Conservation (phyloP, 2,329 filamentous ascomycete species). For the Botrytis byssoidea region DNA sequence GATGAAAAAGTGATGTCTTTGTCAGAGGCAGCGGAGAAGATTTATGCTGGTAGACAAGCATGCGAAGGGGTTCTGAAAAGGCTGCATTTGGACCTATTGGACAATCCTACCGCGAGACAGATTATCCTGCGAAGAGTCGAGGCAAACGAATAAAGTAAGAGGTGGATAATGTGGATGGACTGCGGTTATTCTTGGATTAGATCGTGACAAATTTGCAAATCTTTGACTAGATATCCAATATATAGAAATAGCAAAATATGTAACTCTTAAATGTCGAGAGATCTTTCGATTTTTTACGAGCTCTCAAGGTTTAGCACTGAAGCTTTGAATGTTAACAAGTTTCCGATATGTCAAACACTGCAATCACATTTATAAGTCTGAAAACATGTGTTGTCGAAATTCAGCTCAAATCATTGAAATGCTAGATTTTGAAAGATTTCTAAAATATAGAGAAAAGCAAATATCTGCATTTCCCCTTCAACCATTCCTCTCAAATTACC, state of each 20-base stretch:
- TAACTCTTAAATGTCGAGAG: background rate
- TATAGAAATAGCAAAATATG: background rate
- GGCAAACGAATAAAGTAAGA: slow-evolving; percentile 31
- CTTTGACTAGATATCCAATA: background rate
- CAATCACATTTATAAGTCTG: background rate
- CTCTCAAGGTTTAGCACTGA: background rate
- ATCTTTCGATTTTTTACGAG: background rate
- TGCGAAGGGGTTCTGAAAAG: slow-evolving; percentile 60
- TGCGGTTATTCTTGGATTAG: background rate
- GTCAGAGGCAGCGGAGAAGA: slow-evolving; percentile 52
- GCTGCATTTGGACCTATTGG: slow-evolving; percentile 59
- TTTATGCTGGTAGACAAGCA: slow-evolving; percentile 57
- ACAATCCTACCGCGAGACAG: slow-evolving; percentile 62
- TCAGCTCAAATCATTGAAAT: background rate
- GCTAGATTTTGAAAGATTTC: background rate
- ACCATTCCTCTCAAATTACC: background rate
- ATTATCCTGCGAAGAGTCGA: slow-evolving; percentile 69
- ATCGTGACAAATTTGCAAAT: background rate
- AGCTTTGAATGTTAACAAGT: background rate
- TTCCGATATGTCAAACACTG: background rate
- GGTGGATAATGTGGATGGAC: background rate
- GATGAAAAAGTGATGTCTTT: slow-evolving; percentile 44
- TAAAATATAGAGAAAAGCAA: too few relatives aligned
- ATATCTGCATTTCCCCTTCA: background rate
- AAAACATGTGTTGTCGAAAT: background rate